Evolutionary conservation across 352 stramenopile species (phyloP), one percentile per base, ranked within the genome.

Genomic region (Pythium sp.): DNA sequence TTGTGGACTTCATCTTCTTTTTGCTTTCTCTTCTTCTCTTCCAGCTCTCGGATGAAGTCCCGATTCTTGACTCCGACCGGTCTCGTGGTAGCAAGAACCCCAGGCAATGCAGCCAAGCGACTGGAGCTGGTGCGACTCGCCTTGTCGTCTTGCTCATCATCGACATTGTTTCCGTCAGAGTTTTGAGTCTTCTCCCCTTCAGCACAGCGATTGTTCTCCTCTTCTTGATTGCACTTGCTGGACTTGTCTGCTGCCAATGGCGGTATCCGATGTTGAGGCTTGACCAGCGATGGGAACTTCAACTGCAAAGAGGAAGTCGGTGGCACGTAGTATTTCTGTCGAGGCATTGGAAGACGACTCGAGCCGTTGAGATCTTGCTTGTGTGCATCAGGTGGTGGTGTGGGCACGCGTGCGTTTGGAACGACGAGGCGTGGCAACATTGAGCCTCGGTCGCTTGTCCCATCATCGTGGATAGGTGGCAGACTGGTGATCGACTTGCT

Each of bases 11-110:
- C 74, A 0, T 83, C 74, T 47, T 91, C 79, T 24, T 84, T 86
- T 64, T 90, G 78, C n/a, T 81, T 80, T 2, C 75, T 67, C 71
- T 91, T 92, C 59, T 91, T 88, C 36, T 91, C 82, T 72, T 91
- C 86, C 6, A 93, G 66, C 15, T 83, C 82, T 26, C 84, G 86
- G 58, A 92, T 90, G 46, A 82, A 91, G 24, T 87, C 78, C 24
- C 78, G 81, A 56, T 89, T 82, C 72, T 91, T 91, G 67, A 86
- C 79, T 9, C 67, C 60, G 0, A 65, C 68, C 0, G 64, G 65
- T 18, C 56, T 62, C 2, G 51, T 6, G 5, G 63, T 24, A 1
- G 57, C 26, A 43, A 24, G 69, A 71, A 20, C 60, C 62, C 32
- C 43, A 15, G 72, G 74, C 20, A 68, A 74, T 2, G 32, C 55